A percentile compares a stretch with the other conserved stretches of the same genome.
These are phyloP conservation scores for Rhizopus microsporus DNA, from an alignment of 371 early-diverging fungal species.

Conservation along the genomic window DNA sequence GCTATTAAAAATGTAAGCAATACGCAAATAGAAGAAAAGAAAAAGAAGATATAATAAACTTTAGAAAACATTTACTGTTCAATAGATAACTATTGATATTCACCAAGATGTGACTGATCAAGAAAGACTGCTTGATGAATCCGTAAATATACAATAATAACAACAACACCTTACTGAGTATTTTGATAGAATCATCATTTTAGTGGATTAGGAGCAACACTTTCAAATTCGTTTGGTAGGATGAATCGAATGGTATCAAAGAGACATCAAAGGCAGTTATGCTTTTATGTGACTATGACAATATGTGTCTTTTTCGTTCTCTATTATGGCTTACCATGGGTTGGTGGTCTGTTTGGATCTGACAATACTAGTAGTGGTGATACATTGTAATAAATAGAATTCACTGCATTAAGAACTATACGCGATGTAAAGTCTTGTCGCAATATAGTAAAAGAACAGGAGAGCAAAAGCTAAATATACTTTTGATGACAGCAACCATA, in stretches of 20 bases:
- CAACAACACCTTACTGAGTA: background rate
- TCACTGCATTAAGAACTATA: too few relatives aligned
- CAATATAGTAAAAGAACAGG: too few relatives aligned
- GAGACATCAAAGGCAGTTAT: conserved; percentile 46
- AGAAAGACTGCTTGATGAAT: conserved; percentile 41
- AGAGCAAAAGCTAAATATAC: too few relatives aligned
- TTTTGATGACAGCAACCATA: too few relatives aligned
- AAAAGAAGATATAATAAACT: background rate
- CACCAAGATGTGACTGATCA: conserved; percentile 46
- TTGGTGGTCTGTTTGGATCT: conserved; percentile 4
- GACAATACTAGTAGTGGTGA: too few relatives aligned
- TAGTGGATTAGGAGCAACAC: conserved; percentile 31
- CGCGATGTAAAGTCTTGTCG: too few relatives aligned
- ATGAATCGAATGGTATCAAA: conserved; percentile 49
- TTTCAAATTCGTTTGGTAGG: conserved; percentile 36
- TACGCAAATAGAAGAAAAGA: background rate
- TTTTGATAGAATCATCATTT: conserved; percentile 33
- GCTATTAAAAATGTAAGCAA: conserved; percentile 42
- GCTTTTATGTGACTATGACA: conserved; percentile 26
- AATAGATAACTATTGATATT: conserved; percentile 50
- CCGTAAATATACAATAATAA: conserved; percentile 24
- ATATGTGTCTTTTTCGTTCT: conserved; percentile 13
- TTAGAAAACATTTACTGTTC: background rate
- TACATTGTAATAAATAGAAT: too few relatives aligned
- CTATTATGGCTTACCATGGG: conserved; percentile 12